Base-by-base conservation (phyloP, 1,139 yeast species). In the Arxiozyma bovina region DNA sequence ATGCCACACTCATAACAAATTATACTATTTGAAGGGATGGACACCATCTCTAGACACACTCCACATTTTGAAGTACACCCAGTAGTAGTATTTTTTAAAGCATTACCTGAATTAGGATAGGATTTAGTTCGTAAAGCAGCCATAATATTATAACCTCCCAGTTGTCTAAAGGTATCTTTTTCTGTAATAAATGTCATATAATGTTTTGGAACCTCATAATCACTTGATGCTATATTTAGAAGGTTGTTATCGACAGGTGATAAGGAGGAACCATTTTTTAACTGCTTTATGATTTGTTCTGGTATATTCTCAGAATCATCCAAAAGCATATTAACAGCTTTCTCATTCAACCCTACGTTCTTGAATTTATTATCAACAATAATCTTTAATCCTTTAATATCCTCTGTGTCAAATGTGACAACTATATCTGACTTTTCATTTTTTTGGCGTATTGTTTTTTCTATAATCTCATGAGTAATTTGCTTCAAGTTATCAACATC, bases 1-100 rank as follows among this genome's bases (percentile, higher is more conserved):
- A 88, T 73, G 0, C 88, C 87, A 73, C 98, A 91, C 23, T 76
- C 74, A 1, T 38, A 42, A 22, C 49, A 46, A 8, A 11, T 11
- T 18, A 46, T 38, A 38, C 42, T 42, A 46, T 46, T 46, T 18
- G 49, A 38, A 17, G 42, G 20, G 40, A 15, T 18, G 17, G 34
- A 22, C 8, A 46, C 21, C n/a, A n/a, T 20, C 18, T 38, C 17
- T 17, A 5, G 3, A 22, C 49, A 46, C 8, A 46, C 49, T 11
- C 22, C 43, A 38, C 49, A 46, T 15, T 34, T 34, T 7, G 49
- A 4, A 21, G 17, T 18, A 12, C 22, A 15, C n/a, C 21, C 42
- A 17, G 21, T 18, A 5, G 18, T 20, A 12, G n/a, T 9, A 22
- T 11, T 21, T 45, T 30, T 12, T 6, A 11, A 34, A 30, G 15